Base-by-base conservation (phyloP, 2,329 filamentous ascomycete genomes). In the Beauveria asiatica region DNA sequence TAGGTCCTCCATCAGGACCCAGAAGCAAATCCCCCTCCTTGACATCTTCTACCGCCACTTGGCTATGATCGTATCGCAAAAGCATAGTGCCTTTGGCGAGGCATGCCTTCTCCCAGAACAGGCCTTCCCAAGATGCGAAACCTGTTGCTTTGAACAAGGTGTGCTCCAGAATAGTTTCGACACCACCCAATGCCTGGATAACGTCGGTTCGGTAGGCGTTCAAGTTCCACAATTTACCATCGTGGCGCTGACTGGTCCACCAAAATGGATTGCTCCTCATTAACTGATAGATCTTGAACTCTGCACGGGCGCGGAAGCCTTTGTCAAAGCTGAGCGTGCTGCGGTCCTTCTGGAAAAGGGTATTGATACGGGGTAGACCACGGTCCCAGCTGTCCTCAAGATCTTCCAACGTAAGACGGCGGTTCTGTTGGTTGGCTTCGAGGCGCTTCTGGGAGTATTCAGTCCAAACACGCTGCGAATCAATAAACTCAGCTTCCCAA, bases 221-320 rank as follows among this genome's bases (percentile, higher is more conserved):
- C 58, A 99, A 74, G 65, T 97, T 97, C 94, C 94, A 99, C 5
- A 99, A 75, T 70, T 97, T 97, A 70, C 94, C 94, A 68, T 99
- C 94, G 69, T 99, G 95, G 44, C 94, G 83, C 74, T 97, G 93
- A 68, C 90, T 96, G 4, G 94, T 99, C 94, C 94, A 99, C 92
- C 92, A 97, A 80, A 97, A 97, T 0, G 94, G 94, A 71, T 97
- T 97, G 75, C 89, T 95, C 84, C 96, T 97, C 93, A 99, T 97
- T 62, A 97, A 80, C 73, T 97, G 93, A 71, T 97, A 99, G 33
- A 94, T 87, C 80, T 99, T 99, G 80, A 99, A 99, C 73, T 99
- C 94, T 11, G 93, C 91, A 58, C 94, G 84, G 16, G 92, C 87
- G 66, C 94, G 88, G 86, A 97, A 99, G 59, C 94, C 94, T 76